Evolutionary conservation across 345 rosid species (phyloP).

Genomic region (Populus davidiana): DNA sequence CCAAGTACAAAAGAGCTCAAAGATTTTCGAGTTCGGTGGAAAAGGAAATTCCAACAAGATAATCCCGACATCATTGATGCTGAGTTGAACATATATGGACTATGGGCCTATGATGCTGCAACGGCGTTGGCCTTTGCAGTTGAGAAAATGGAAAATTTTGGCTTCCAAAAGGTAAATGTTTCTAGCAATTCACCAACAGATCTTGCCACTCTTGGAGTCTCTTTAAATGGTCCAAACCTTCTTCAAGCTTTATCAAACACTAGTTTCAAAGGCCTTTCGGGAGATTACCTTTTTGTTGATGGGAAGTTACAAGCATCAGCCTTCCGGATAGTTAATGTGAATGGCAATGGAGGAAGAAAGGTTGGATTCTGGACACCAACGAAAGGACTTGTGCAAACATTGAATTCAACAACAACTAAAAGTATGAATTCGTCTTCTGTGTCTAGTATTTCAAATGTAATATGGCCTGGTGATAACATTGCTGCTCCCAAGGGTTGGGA

Average conservation of each 20-base stretch:
- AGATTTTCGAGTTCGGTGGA: constrained; percentile 29
- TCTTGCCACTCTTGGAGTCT: constrained; percentile 14
- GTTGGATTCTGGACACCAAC: constrained; percentile 40
- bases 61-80: constrained; percentile 17
- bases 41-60: constrained; percentile 21
- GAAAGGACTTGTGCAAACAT: constrained; percentile 1
- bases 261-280: constrained; percentile 36
- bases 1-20: constrained; percentile 16
- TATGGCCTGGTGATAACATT: constrained; percentile 22
- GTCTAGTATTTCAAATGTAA: constrained; percentile 2
- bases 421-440: background rate
- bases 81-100: constrained; percentile 25
- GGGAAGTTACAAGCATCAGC: constrained; percentile 30
- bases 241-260: constrained; percentile 5
- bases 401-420: background rate
- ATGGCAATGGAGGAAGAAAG: constrained; percentile 9
- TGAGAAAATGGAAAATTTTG: constrained; percentile 16
- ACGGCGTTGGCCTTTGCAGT: constrained; percentile 38
- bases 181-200: background rate
- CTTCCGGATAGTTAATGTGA: constrained; percentile 38
- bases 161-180: background rate
- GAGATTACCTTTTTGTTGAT: constrained; percentile 25
- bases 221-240: constrained; percentile 25
- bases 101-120: constrained; percentile 43
- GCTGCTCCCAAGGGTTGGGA: constrained; percentile 25